Base-by-base conservation (phyloP, 352 stramenopile genomes). In the Globisporangium solare region DNA sequence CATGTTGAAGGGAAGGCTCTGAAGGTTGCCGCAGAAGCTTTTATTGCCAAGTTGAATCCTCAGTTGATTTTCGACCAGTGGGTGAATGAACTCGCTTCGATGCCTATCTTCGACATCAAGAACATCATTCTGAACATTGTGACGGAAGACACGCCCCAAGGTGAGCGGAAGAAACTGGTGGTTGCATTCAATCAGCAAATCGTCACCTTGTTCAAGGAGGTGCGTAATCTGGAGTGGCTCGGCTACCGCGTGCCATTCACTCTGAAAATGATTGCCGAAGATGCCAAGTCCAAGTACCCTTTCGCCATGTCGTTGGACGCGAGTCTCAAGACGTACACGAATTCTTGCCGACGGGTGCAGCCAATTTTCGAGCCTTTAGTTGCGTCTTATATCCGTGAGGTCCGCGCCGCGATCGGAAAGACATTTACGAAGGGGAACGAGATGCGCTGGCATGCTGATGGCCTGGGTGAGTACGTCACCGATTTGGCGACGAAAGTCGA, bases 151-250 rank as follows among this genome's bases (percentile, higher is more conserved):
- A 89, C 77, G 0, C 66, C 73, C 0, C 71, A 86, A 49, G 83
- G 84, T 24, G 73, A 90, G 61, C 75, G 69, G 2, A 88, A 87
- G 55, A 93, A 92, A 58, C 55, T 96, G 43, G 75, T 86, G 31
- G 87, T 96, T 10, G 86, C 85, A 47, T 99, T 99, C 79, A 98
- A 99, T 66, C 89, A 98, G 62, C 96, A 98, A 68, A 98, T 97
- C 62, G 94, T 99, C 35, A 93, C 93, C 35, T 71, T 99, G 32
- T 98, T 98, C 67, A 99, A 99, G 65, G 97, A 99, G 80, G 97
- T 99, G 45, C 88, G 96, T 40, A 98, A 99, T 67, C 71, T 99
- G 32, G 95, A 99, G 61, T 99, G 96, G 96, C 70, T 99, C 13
- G 96, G 96, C 17, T 99, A 99, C 60, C 84, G 86, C 20, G 96